Base-by-base conservation (phyloP, 179 eudicot genomes). In the Camellia oleifera region DNA sequence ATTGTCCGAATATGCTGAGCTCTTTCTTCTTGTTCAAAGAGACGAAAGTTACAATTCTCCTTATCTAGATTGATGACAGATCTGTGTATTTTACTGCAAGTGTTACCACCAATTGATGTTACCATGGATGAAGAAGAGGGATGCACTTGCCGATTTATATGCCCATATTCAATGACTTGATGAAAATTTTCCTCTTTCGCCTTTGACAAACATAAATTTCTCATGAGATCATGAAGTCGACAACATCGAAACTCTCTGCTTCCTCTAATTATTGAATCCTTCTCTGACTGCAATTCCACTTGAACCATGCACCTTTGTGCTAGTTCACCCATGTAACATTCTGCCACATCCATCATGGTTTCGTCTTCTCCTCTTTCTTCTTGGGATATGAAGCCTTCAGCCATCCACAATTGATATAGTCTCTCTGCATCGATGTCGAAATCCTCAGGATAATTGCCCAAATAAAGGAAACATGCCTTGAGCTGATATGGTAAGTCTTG, bases 281-380 rank as follows among this genome's bases (percentile, higher is more conserved):
- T 4, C 18, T 11, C 65, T 0, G 3, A 0, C 10, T 56, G 4
- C 2, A 56, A 9, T 56, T 13, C 14, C 60, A 50, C 72, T 17
- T 79, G 63, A 48, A 79, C 77, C 77, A 79, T 58, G 7, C 46
- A 71, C 20, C 77, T 72, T 1, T 79, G 70, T 26, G 65, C 63
- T 60, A 79, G 56, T 23, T 72, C 72, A 32, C n/a, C 26, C 14
- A 79, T 26, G 26, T 72, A 63, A 23, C 63, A 15, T 56, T 77
- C 77, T 3, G 81, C 80, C 17, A 77, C 72, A 61, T 82, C 81
- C 14, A 69, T 69, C 57, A 77, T 12, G 7, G 72, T 52, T 54
- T 64, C 69, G 18, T 2, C 32, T 18, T 72, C 7, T 63, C 23
- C 44, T 18, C 26, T 5, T 8, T 63, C 77, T 5, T 58, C 17